These are phyloP conservation scores for Thermothelomyces thermophilus DNA, from an alignment of 2,329 filamentous ascomycete genomes.

Conservation along the genomic window DNA sequence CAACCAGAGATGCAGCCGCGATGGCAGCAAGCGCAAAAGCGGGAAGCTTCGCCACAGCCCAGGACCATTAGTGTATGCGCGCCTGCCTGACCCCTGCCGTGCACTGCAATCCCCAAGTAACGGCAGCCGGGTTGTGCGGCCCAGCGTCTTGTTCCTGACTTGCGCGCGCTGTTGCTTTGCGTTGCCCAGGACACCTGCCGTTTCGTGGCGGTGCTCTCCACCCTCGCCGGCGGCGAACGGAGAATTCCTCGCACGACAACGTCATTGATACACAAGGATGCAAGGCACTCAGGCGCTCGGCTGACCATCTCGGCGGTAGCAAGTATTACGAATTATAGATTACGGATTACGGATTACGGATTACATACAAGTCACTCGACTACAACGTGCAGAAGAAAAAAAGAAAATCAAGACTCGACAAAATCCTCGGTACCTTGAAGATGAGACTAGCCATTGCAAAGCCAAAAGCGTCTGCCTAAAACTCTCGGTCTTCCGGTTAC, in stretches of 20 bases:
- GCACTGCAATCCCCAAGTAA: slow-evolving; percentile 6
- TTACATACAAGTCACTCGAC: too few species aligned
- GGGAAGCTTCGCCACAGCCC: slow-evolving; percentile 18
- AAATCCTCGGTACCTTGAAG: too few species aligned
- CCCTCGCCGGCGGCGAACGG: neutral
- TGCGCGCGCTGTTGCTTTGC: neutral
- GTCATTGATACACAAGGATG: too few species aligned
- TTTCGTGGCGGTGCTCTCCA: neutral
- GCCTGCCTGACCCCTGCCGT: neutral
- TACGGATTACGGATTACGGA: too few species aligned
- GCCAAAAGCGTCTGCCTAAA: too few species aligned
- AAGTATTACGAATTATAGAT: too few species aligned
- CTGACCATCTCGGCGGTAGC: too few species aligned
- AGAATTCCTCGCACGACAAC: neutral
- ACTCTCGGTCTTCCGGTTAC: too few species aligned
- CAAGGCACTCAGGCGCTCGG: too few species aligned
- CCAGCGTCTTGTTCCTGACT: slow-evolving; percentile 4
- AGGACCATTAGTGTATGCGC: slow-evolving; percentile 6
- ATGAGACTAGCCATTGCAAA: too few species aligned
- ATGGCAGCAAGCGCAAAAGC: slow-evolving; percentile 1
- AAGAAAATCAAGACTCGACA: too few species aligned
- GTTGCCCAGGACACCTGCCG: slow-evolving; percentile 11
- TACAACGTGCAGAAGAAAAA: too few species aligned
- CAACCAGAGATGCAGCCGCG: slow-evolving; percentile 18
- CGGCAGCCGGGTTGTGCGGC: neutral